Conservation (phyloP, 2,329 filamentous ascomycete species). For the Epichloe bromicola region DNA sequence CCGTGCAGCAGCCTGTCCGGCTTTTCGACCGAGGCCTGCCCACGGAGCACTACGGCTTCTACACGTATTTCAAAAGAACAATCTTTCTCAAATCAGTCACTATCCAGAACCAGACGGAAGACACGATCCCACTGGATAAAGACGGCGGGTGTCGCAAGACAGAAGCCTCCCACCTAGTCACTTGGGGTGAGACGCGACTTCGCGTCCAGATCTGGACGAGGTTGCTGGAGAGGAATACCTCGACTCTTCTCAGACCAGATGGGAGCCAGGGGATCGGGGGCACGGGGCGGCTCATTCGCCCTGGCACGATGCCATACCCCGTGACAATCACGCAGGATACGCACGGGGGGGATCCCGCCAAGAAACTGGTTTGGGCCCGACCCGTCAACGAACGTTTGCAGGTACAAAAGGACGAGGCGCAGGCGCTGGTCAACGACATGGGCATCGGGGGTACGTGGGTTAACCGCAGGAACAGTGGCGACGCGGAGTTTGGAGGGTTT, state of each 20-base stretch:
- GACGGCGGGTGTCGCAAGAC: constrained; percentile 40
- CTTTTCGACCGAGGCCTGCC: constrained; percentile 71
- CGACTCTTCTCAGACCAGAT: constrained; percentile 19
- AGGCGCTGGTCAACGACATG: constrained; percentile 36
- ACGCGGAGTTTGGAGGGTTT: constrained; percentile 41
- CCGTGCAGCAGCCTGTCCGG: constrained; percentile 64
- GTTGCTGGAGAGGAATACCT: constrained; percentile 30
- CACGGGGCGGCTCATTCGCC: constrained; percentile 23
- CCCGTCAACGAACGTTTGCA: constrained; percentile 32
- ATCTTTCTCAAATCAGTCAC: constrained; percentile 61
- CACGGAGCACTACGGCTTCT: constrained; percentile 88
- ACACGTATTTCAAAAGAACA: constrained; percentile 78
- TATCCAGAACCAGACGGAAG: constrained; percentile 30
- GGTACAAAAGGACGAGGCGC: constrained; percentile 29
- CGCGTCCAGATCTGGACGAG: constrained; percentile 55
- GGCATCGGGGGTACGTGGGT: constrained; percentile 37
- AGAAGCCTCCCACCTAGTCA: constrained; percentile 43
- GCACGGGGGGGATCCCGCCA: constrained; percentile 38
- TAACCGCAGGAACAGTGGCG: constrained; percentile 33
- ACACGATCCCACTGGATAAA: constrained; percentile 34
- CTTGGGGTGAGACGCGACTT: constrained; percentile 47
- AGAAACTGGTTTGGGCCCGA: constrained; percentile 43
- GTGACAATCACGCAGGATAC: constrained; percentile 48
- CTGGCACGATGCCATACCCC: constrained; percentile 51
- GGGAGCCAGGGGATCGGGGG: constrained; percentile 16